Evolutionary conservation across 176 grass and related monocot species (phyloP), one percentile per base, ranked within the genome.

Genomic region (Aegilops longissima): DNA sequence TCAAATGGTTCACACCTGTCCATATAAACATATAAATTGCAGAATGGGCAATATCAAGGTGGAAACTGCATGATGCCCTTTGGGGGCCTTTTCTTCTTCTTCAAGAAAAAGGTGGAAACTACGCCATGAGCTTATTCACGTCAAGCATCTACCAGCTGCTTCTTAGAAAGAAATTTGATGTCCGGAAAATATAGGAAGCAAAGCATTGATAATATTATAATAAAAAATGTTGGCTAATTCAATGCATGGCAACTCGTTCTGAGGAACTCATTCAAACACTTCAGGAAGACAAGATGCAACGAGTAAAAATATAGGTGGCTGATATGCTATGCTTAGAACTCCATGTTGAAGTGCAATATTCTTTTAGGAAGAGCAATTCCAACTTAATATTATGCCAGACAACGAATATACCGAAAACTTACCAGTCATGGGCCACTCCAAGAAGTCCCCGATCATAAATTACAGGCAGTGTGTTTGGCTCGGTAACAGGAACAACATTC

Each of bases 401-500:
- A 35, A 27, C 70, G 40, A 76, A 78, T 71, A 76, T 76, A 88
- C 2, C 2, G 78, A 79, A 58, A 31, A 8, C 66, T 29, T 95
- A 98, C 96, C 96, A 98, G 88, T 98, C 96, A 92, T 98, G 96
- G 80, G 92, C 86, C 63, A 86, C 93, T 76, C 96, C 96, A 86
- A 98, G 77, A 94, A 98, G 96, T 77, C 93, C 96, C 29, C 96
- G 87, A 77, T 98, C 93, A 89, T 94, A 98, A 65, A 98, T 98
- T 78, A 98, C 92, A 39, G 90, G 93, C 23, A 98, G 86, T 34
- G 96, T 94, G 77, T 95, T 98, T 44, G 96, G 91, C 31, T 86
- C 90, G 52, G 75, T 94, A 63, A 89, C 76, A 83, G 96, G 93
- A 79, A 98, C 92, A 25, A 98, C 90, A 91, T 98, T 98, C 96